These are phyloP conservation scores for Kazachstania taianensis DNA, from an alignment of 805 yeast genomes.

Conservation along the genomic window DNA sequence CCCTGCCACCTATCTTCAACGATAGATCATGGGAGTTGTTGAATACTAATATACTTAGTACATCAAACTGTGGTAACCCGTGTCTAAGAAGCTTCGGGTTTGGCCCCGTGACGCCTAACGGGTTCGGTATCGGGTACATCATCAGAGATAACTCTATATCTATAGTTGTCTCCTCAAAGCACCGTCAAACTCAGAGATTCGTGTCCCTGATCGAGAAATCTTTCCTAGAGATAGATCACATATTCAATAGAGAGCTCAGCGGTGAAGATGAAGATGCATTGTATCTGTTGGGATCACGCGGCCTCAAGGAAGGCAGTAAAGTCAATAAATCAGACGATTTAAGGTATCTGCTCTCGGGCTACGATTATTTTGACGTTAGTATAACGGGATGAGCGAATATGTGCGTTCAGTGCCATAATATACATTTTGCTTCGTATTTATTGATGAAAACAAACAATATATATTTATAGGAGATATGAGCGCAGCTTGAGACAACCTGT, in stretches of 20 bases:
- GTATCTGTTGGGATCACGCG: constrained; percentile 7
- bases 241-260: constrained; percentile 31
- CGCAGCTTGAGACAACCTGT: no score
- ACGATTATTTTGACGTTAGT: constrained; percentile 63
- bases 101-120: constrained; percentile 84
- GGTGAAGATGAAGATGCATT: constrained; percentile 1
- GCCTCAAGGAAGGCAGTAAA: background rate
- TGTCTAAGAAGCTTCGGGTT: constrained; percentile 80
- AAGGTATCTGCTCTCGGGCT: constrained; percentile 58
- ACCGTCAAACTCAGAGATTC: constrained; percentile 76
- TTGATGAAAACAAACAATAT: background rate
- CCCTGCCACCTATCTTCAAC: constrained; percentile 66
- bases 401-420: no score
- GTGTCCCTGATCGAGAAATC: constrained; percentile 55
- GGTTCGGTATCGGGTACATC: constrained; percentile 89
- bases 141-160: constrained; percentile 71
- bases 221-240: constrained; percentile 47
- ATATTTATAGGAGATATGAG: background rate
- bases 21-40: constrained; percentile 83
- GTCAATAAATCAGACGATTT: constrained; percentile 29
- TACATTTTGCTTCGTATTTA: no score
- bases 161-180: constrained; percentile 77
- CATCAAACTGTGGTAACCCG: constrained; percentile 89
- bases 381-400: constrained; percentile 25
- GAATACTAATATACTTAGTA: constrained; percentile 69